Evolutionary conservation across 805 yeast genomes (phyloP), one percentile per base, ranked within the genome.

Genomic region (Jamesozyma gamospora): DNA sequence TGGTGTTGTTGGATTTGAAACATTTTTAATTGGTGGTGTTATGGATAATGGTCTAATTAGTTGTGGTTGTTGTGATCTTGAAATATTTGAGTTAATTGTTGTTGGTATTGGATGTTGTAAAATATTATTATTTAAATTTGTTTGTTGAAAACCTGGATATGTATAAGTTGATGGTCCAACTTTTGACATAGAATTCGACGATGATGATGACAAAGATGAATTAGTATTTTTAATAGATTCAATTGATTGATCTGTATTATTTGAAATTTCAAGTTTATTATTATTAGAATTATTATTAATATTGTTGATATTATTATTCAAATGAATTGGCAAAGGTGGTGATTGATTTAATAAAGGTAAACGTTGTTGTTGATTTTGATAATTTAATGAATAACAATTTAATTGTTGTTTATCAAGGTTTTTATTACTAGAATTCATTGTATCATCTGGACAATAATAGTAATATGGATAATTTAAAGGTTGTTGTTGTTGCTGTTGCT

Each of bases 61-160:
- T 21, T 21, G 24, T 21, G 5, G 24, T 21, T 21, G 24, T 21
- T 21, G 24, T 21, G 24, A 21, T 21, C 24, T 21, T 21, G 8
- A 21, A 21, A 21, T 21, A 21, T 21, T 21, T 21, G 24, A 21
- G 8, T 21, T 21, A 21, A 21, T 21, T 21, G 32, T 28, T 27
- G 28, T 29, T 21, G 36, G 40, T 15, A 32, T 18, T 19, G 25
- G 37, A 17, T 29, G 36, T 14, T 36, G 42, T 16, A 18, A 24
- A 21, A 21, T 21, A 27, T 34, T 41, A 15, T 26, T 30, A 17
- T 38, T 36, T 24, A 33, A n/a, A 16, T 35, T 25, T 13, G 14
- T 15, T 18, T 42, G 41, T 31, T 40, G 46, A 41, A 48, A 48
- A 7, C 52, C 52, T 9, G 52, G 52, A 26, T 46, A 48, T 33